phyloP scores from a whole-genome alignment of 495 filamentous ascomycete genomes.

The Daldinia childiae region DNA sequence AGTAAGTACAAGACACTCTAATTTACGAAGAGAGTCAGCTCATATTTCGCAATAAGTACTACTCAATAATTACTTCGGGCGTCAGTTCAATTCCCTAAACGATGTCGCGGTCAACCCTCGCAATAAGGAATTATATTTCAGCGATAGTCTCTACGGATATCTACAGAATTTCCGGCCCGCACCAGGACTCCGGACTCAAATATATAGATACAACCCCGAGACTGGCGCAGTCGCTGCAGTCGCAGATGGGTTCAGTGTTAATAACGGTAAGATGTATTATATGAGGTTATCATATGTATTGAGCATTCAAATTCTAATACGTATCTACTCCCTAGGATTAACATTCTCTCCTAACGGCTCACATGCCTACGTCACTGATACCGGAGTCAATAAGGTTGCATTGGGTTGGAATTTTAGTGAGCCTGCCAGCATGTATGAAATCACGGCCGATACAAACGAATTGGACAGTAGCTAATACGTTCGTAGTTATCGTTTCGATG shows the following conservation, averaged over 20 bases:
- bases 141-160: constrained; percentile 69
- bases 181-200: constrained; percentile 63
- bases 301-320: background rate
- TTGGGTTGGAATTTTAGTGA: constrained; percentile 49
- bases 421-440: constrained; percentile 53
- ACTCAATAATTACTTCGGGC: constrained; percentile 64
- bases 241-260: constrained; percentile 64
- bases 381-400: constrained; percentile 55
- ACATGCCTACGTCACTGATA: constrained; percentile 66
- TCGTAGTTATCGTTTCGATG: constrained; percentile 53
- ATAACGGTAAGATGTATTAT: constrained; percentile 57
- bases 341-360: constrained; percentile 64
- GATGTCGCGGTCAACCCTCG: constrained; percentile 62
- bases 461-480: constrained; percentile 8
- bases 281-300: background rate
- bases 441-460: background rate
- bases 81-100: constrained; percentile 70
- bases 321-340: constrained; percentile 50
- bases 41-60: constrained; percentile 41
- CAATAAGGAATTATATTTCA: constrained; percentile 70
- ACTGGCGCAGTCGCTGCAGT: constrained; percentile 60
- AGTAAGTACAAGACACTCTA: constrained; percentile 37
- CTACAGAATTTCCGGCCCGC: constrained; percentile 65
- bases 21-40: background rate
- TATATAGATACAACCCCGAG: constrained; percentile 62